Percentiles rank a stretch among this genome's conserved stretches.
Conservation (phyloP, 495 filamentous ascomycete species). For the Aspergillus wentii region DNA sequence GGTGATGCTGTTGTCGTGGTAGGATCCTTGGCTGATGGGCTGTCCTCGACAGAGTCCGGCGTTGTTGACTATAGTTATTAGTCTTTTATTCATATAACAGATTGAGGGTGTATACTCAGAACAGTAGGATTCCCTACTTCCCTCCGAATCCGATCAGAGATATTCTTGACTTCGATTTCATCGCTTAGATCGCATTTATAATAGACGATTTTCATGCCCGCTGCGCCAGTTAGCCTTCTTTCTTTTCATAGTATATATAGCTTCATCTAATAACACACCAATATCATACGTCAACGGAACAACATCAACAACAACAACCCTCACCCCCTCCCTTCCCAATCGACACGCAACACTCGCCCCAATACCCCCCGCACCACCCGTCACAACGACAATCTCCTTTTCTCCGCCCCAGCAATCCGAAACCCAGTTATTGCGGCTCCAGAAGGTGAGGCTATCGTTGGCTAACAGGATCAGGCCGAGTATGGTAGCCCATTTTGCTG, state of each 20-base stretch:
- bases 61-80: constrained; percentile 61
- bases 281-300: background rate
- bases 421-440: constrained; percentile 43
- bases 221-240: too few relatives aligned
- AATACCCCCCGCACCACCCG: constrained; percentile 56
- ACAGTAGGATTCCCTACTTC: constrained; percentile 27
- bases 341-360: constrained; percentile 24
- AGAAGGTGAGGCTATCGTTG: background rate
- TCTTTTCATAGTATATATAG: too few relatives aligned
- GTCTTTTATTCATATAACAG: constrained; percentile 8
- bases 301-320: background rate
- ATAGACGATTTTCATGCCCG: constrained; percentile 50
- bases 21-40: constrained; percentile 53
- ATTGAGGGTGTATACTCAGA: too few relatives aligned
- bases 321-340: background rate
- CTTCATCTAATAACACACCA: background rate
- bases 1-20: constrained; percentile 56
- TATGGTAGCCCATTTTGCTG: background rate
- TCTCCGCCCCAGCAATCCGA: constrained; percentile 52
- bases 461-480: background rate
- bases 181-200: constrained; percentile 38
- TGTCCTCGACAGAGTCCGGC: constrained; percentile 64
- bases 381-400: constrained; percentile 56
- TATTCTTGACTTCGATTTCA: constrained; percentile 53
- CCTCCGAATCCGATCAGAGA: constrained; percentile 56